These are phyloP conservation scores for Remersonia thermophila DNA, from an alignment of 2,329 filamentous ascomycete species.

Conservation along the genomic window DNA sequence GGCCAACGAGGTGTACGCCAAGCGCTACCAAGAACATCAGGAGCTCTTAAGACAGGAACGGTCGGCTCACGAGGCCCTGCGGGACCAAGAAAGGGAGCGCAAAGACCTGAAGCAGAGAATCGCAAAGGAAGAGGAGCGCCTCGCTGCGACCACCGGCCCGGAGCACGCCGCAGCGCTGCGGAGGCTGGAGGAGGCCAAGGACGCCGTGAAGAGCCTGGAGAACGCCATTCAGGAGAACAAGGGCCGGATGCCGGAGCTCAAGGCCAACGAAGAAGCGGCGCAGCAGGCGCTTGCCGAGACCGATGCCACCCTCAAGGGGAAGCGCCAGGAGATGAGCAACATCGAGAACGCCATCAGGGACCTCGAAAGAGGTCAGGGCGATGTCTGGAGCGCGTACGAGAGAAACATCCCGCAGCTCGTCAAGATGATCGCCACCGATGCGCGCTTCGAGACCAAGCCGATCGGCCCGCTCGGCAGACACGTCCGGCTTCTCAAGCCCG, in stretches of 20 bases:
- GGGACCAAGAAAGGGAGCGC: constrained; percentile 36
- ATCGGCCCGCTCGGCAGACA: constrained; percentile 75
- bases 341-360: constrained; percentile 38
- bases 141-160: constrained; percentile 59
- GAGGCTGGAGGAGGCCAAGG: constrained; percentile 47
- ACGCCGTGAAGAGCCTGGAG: constrained; percentile 32
- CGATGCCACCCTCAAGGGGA: constrained; percentile 26
- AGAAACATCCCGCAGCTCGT: constrained; percentile 51
- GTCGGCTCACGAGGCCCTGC: constrained; percentile 47
- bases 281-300: constrained; percentile 22
- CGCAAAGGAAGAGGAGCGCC: constrained; percentile 42
- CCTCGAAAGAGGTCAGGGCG: constrained; percentile 45
- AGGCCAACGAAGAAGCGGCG: constrained; percentile 22
- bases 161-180: constrained; percentile 49
- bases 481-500: constrained; percentile 61
- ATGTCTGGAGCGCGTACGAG: constrained; percentile 53
- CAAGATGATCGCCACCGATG: constrained; percentile 52
- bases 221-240: constrained; percentile 21
- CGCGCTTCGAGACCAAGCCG: constrained; percentile 56
- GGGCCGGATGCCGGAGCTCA: constrained; percentile 23
- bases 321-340: constrained; percentile 41
- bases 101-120: constrained; percentile 36
- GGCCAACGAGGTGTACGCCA: no score
- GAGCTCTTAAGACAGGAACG: constrained; percentile 52
- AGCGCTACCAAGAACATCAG: no score